phyloP scores from a whole-genome alignment of 2,329 filamentous ascomycete genomes.

The Fusarium drepaniforme region DNA sequence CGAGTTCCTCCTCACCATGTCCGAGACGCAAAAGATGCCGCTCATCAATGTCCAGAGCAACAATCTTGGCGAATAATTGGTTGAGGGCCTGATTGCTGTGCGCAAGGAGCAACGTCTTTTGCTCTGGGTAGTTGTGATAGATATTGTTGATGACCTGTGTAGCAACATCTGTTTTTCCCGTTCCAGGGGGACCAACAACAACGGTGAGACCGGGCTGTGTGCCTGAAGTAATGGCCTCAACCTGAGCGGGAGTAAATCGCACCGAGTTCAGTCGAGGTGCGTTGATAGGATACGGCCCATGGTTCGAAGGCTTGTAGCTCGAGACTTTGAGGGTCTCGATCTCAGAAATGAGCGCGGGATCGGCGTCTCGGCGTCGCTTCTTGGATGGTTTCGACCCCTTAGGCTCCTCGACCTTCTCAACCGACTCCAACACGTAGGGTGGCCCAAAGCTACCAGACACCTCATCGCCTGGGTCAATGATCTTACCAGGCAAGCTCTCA shows the following conservation, averaged over 20 bases:
- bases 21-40: slow-evolving; percentile 92
- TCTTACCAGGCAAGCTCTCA: slow-evolving; percentile 89
- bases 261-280: slow-evolving; percentile 84
- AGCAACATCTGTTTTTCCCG: slow-evolving; percentile 98
- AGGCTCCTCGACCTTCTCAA: slow-evolving; percentile 65
- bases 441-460: slow-evolving; percentile 82
- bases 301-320: slow-evolving; percentile 90
- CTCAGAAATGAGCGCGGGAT: slow-evolving; percentile 72
- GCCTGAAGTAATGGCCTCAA: slow-evolving; percentile 93
- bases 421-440: slow-evolving; percentile 85
- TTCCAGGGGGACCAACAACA: slow-evolving; percentile 94
- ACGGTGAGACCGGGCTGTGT: slow-evolving; percentile 95
- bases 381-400: slow-evolving; percentile 75
- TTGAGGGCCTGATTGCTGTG: slow-evolving; percentile 99
- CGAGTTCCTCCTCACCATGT: slow-evolving; percentile 94
- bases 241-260: slow-evolving; percentile 90
- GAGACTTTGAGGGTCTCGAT: slow-evolving; percentile 82
- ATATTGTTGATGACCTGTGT: slow-evolving; percentile 99
- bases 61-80: slow-evolving; percentile 97
- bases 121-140: slow-evolving; percentile 96
- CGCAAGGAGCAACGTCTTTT: slow-evolving; percentile 91
- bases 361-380: slow-evolving; percentile 86
- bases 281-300: slow-evolving; percentile 90
- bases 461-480: slow-evolving; percentile 81
- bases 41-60: slow-evolving; percentile 95